phyloP scores from a whole-genome alignment of 768 basidiomycete genomes.

The Russula griseocarnosa region DNA sequence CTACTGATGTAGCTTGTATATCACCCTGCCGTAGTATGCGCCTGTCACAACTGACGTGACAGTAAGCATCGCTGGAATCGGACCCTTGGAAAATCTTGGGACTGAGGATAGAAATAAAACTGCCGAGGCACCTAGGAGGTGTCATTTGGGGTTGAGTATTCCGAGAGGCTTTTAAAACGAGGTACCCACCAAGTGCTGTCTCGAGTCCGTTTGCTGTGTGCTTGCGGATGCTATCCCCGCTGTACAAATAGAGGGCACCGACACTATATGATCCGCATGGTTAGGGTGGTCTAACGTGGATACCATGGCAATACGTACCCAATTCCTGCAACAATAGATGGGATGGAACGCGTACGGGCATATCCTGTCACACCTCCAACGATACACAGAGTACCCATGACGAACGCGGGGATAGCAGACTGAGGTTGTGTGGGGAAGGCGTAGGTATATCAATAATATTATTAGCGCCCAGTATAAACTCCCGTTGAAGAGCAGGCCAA shows the following conservation, averaged over 20 bases:
- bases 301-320: constrained; percentile 44
- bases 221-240: constrained; percentile 69
- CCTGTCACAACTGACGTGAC: constrained; percentile 56
- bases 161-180: background rate
- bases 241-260: constrained; percentile 74
- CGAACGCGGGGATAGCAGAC: constrained; percentile 80
- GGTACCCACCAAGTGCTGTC: constrained; percentile 60
- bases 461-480: background rate
- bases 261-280: constrained; percentile 45
- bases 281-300: background rate
- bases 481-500: background rate
- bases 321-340: constrained; percentile 78
- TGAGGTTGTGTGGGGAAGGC: constrained; percentile 30
- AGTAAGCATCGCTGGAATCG: constrained; percentile 58
- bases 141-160: background rate
- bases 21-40: constrained; percentile 52
- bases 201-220: constrained; percentile 73
- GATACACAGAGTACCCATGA: constrained; percentile 72
- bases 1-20: constrained; percentile 25
- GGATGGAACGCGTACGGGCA: constrained; percentile 67
- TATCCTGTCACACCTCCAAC: constrained; percentile 75
- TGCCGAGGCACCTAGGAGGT: constrained; percentile 59
- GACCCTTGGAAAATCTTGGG: constrained; percentile 65
- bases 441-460: no score
- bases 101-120: constrained; percentile 66